These are phyloP conservation scores for Aspergillus japonicus DNA, from an alignment of 2,329 filamentous ascomycete species.

Conservation along the genomic window DNA sequence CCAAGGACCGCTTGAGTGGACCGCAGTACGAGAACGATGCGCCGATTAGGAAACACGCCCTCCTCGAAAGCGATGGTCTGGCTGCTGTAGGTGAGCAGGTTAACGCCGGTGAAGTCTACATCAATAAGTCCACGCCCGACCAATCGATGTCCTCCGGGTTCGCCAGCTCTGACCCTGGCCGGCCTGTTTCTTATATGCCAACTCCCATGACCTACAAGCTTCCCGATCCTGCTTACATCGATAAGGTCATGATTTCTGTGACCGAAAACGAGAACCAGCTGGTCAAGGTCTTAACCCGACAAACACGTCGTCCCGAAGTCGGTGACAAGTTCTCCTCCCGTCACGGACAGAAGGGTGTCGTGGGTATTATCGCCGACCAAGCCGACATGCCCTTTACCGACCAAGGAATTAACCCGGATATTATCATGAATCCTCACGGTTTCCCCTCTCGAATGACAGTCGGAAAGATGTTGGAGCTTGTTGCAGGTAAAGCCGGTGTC, in stretches of 20 bases:
- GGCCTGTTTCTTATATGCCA: conserved; percentile 36
- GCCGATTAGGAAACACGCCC: conserved; percentile 66
- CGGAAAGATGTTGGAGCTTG: conserved; percentile 91
- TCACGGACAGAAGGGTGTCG: conserved; percentile 97
- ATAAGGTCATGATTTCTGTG: conserved; percentile 92
- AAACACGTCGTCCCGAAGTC: conserved; percentile 89
- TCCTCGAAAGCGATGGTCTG: conserved; percentile 81
- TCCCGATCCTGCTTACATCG: conserved; percentile 81
- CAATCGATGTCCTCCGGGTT: conserved; percentile 73
- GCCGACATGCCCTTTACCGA: conserved; percentile 97
- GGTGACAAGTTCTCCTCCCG: conserved; percentile 99
- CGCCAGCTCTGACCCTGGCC: conserved; percentile 57
- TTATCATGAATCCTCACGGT: conserved; percentile 99
- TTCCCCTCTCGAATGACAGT: conserved; percentile 99
- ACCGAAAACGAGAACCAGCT: conserved; percentile 83
- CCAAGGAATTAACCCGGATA: conserved; percentile 86
- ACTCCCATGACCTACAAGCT: conserved; percentile 69
- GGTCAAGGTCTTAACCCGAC: conserved; percentile 93
- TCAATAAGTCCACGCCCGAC: conserved; percentile 83
- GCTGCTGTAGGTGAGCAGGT: conserved; percentile 82
- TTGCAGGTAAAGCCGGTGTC: conserved; percentile 91
- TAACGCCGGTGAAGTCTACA: conserved; percentile 75
- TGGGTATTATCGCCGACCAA: conserved; percentile 93
- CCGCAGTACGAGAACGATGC: conserved; percentile 62
- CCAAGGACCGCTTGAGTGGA: conserved; percentile 60